Percentiles rank a stretch among this genome's conserved stretches.
Conservation (phyloP, 2,329 filamentous ascomycete genomes). For the Setomelanomma holmii region DNA sequence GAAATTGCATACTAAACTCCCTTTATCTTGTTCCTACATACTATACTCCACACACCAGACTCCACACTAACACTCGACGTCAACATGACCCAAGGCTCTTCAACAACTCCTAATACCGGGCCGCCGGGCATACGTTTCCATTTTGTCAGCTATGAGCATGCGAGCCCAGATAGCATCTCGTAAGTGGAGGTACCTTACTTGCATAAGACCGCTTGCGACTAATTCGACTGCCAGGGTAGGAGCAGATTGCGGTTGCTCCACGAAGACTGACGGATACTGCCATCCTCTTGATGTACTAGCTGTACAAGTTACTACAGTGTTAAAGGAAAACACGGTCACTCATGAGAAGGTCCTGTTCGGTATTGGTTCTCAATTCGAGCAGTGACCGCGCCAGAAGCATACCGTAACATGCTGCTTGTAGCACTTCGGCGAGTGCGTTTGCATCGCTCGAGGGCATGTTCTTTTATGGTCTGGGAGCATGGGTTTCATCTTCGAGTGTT, state of each 20-base stretch:
- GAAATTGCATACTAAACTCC: too few species aligned
- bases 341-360: neutral
- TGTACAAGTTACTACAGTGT: neutral
- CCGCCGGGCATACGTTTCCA: too few species aligned
- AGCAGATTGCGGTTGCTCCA: neutral
- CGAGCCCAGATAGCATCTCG: neutral
- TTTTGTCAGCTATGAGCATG: too few species aligned
- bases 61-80: neutral
- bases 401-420: too few species aligned
- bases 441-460: too few species aligned
- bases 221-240: neutral
- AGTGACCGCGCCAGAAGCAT: too few species aligned
- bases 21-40: too few species aligned
- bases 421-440: too few species aligned
- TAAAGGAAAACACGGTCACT: neutral
- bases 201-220: neutral
- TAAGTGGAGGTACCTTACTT: neutral
- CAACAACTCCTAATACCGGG: too few species aligned
- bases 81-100: neutral
- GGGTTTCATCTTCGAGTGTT: too few species aligned
- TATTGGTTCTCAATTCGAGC: neutral
- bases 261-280: neutral
- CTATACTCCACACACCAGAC: too few species aligned
- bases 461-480: too few species aligned
- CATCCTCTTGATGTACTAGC: neutral